Conservation (phyloP, 306 rosid species). For the Canavalia gladiata region DNA sequence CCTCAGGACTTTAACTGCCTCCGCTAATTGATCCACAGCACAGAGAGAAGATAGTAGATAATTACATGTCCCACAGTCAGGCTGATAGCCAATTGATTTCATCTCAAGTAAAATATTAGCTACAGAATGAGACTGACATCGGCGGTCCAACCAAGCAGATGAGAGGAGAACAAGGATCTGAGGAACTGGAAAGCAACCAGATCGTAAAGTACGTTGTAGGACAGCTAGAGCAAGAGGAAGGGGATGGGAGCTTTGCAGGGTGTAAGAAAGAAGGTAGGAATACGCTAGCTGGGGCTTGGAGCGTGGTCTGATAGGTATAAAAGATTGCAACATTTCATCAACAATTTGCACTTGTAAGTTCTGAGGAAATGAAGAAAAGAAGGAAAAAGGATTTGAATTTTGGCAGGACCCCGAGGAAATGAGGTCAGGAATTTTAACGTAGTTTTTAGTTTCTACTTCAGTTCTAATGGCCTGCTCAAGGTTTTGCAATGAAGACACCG, state of each 20-base stretch:
- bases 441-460: slow-evolving; percentile 70
- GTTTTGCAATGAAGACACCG: slow-evolving; percentile 49
- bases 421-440: slow-evolving; percentile 70
- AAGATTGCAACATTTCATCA: slow-evolving; percentile 85
- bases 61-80: slow-evolving; percentile 71
- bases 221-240: slow-evolving; percentile 71
- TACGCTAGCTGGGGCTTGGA: slow-evolving; percentile 59
- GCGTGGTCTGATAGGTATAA: slow-evolving; percentile 72
- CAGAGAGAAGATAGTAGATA: slow-evolving; percentile 76
- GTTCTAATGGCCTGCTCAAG: slow-evolving; percentile 60
- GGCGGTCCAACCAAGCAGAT: slow-evolving; percentile 68
- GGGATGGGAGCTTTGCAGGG: slow-evolving; percentile 71
- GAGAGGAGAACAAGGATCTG: slow-evolving; percentile 75
- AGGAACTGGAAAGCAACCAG: slow-evolving; percentile 76
- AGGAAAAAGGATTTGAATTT: slow-evolving; percentile 76
- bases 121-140: slow-evolving; percentile 54
- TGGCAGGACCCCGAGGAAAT: slow-evolving; percentile 54
- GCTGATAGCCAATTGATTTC: slow-evolving; percentile 74
- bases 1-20: slow-evolving; percentile 75
- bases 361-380: slow-evolving; percentile 66
- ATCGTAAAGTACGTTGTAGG: slow-evolving; percentile 70
- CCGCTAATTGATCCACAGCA: slow-evolving; percentile 69
- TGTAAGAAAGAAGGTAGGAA: slow-evolving; percentile 67
- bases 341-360: slow-evolving; percentile 58
- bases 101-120: slow-evolving; percentile 65